Evolutionary conservation across 2,329 filamentous ascomycete species (phyloP).

Genomic region (Zymoseptoria tritici): DNA sequence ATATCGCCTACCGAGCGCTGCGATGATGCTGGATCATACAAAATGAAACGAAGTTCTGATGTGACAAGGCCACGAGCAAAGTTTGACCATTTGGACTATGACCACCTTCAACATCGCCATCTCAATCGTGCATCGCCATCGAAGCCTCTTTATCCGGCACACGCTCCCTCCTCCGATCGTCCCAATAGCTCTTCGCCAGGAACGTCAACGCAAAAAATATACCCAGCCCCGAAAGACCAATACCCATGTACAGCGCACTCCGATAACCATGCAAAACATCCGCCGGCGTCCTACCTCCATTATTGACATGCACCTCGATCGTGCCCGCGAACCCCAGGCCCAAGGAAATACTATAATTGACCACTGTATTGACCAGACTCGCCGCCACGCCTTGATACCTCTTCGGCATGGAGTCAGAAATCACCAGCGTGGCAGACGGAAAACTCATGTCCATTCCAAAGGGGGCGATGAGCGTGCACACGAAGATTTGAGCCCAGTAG

Average conservation of each 20-base stretch:
- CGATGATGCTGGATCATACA: conserved; percentile 12
- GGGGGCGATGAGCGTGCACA: conserved; percentile 43
- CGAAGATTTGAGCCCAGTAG: conserved; percentile 60
- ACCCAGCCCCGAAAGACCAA: conserved; percentile 27
- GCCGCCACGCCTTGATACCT: conserved; percentile 47
- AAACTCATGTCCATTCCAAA: conserved; percentile 60
- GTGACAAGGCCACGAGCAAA: not conserved
- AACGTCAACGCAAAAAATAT: conserved; percentile 23
- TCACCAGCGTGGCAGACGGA: conserved; percentile 53
- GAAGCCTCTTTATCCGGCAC: conserved; percentile 39
- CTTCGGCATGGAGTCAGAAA: conserved; percentile 46
- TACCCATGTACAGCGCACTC: conserved; percentile 36
- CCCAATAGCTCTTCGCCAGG: conserved; percentile 17
- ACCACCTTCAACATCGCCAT: not conserved
- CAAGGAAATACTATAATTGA: conserved; percentile 62
- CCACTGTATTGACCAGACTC: conserved; percentile 50
- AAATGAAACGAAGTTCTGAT: not conserved
- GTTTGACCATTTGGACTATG: not conserved
- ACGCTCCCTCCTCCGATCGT: conserved; percentile 34
- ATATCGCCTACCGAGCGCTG: conserved; percentile 63
- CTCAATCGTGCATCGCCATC: not conserved
- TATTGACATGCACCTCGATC: conserved; percentile 46
- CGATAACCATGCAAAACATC: conserved; percentile 35
- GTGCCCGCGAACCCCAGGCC: conserved; percentile 61
- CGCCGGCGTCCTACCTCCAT: conserved; percentile 29